Evolutionary conservation across 129 eudicot genomes (phyloP).

Genomic region (Saussurea involucrata): DNA sequence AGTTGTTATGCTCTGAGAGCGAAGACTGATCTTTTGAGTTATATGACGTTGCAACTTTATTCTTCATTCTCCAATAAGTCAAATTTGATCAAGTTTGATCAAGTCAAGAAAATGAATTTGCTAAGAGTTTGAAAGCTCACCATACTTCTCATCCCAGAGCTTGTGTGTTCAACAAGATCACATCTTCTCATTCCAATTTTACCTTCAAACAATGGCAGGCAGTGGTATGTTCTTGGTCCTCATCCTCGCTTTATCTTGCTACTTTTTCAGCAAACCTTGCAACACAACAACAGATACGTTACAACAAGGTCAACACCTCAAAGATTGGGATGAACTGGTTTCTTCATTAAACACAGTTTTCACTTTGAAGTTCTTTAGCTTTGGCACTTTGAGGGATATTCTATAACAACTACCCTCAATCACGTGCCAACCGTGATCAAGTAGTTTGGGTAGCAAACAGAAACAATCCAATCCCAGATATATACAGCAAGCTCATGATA

Average conservation of each 20-base stretch:
- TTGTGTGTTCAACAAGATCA: background rate
- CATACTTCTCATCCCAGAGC: background rate
- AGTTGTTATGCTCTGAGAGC: no score
- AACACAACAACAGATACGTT: slow-evolving; percentile 31
- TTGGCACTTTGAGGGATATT: slow-evolving; percentile 36
- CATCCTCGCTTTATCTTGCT: no score
- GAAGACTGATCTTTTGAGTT: no score
- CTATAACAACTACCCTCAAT: background rate
- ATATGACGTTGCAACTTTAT: no score
- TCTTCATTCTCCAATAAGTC: no score
- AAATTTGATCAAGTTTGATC: no score
- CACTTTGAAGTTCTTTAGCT: slow-evolving; percentile 39
- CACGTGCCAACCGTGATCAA: no score
- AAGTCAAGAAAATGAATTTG: background rate
- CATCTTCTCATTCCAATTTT: no score
- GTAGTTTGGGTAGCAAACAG: no score
- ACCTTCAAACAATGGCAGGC: slow-evolving; percentile 19
- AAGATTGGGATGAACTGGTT: slow-evolving; percentile 32
- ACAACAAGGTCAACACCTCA: slow-evolving; percentile 29
- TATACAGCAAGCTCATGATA: background rate
- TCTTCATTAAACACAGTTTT: slow-evolving; percentile 38
- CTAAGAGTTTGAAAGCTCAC: no score
- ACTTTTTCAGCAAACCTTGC: slow-evolving; percentile 11
- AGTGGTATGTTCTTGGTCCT: background rate
- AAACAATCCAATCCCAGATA: no score